phyloP scores from a whole-genome alignment of 179 eudicot species.

The Heliamphora pulchella region DNA sequence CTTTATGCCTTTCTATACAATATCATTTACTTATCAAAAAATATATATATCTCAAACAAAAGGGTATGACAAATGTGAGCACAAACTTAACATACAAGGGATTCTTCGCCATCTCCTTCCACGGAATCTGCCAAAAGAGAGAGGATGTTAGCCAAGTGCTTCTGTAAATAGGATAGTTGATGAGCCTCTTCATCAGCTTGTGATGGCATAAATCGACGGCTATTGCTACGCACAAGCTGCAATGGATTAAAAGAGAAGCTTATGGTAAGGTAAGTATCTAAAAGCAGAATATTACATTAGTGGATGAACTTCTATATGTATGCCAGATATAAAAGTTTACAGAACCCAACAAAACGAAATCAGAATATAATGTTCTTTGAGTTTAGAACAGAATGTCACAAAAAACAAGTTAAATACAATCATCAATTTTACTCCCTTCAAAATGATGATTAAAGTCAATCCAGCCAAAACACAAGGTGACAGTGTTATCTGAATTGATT shows the following conservation, averaged over 20 bases:
- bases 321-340: background rate
- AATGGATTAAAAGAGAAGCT: slow-evolving; percentile 16
- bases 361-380: background rate
- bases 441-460: background rate
- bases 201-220: slow-evolving; percentile 90
- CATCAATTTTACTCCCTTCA: background rate
- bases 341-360: background rate
- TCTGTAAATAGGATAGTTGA: slow-evolving; percentile 85
- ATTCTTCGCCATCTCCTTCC: slow-evolving; percentile 80
- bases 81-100: slow-evolving; percentile 50
- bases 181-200: slow-evolving; percentile 98
- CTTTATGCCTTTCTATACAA: too few species aligned
- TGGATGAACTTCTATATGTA: too few species aligned
- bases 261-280: background rate
- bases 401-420: background rate
- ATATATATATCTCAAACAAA: background rate
- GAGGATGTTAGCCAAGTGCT: slow-evolving; percentile 79
- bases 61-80: background rate
- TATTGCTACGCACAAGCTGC: slow-evolving; percentile 95
- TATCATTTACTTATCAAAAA: too few species aligned
- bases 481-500: background rate
- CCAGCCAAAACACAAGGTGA: background rate
- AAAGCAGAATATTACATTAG: background rate
- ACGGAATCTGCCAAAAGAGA: slow-evolving; percentile 73
- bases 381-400: background rate